Conservation (phyloP, 257 asterid genomes). For the Fraxinus quadrangulata region DNA sequence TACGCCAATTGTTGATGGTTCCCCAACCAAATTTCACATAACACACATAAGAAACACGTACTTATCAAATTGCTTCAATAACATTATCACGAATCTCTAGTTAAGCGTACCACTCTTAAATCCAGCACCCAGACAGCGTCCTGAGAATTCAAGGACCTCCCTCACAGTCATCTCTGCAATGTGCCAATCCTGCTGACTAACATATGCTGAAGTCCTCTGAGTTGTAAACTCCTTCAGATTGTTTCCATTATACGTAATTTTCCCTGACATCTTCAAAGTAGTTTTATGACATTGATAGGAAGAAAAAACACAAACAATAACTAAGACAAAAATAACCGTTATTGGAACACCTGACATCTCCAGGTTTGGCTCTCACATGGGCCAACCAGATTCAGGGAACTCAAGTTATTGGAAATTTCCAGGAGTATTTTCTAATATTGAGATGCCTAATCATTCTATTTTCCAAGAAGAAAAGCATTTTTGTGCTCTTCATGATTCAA, state of each 20-base stretch:
- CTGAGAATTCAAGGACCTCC: slow-evolving; percentile 76
- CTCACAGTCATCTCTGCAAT: slow-evolving; percentile 78
- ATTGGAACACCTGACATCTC: background rate
- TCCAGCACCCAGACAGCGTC: slow-evolving; percentile 67
- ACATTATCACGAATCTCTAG: slow-evolving; percentile 15
- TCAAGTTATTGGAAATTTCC: too few species aligned
- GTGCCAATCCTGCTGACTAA: slow-evolving; percentile 76
- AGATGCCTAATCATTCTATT: background rate
- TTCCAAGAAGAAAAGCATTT: background rate
- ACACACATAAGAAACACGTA: slow-evolving; percentile 17
- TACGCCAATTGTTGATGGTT: slow-evolving; percentile 23
- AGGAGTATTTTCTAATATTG: background rate
- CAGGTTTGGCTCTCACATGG: background rate
- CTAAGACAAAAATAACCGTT: slow-evolving; percentile 6
- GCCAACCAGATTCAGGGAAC: background rate
- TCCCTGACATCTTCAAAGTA: slow-evolving; percentile 73
- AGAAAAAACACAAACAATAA: slow-evolving; percentile 18
- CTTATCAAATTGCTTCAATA: background rate
- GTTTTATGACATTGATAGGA: slow-evolving; percentile 33
- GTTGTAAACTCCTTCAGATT: slow-evolving; percentile 64
- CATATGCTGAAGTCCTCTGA: slow-evolving; percentile 69
- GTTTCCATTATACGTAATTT: slow-evolving; percentile 66
- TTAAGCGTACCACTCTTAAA: slow-evolving; percentile 57
- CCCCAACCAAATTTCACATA: slow-evolving; percentile 19
- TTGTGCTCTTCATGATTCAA: background rate